phyloP scores from a whole-genome alignment of 176 grass and related monocot genomes.

The Aechmea fasciata region DNA sequence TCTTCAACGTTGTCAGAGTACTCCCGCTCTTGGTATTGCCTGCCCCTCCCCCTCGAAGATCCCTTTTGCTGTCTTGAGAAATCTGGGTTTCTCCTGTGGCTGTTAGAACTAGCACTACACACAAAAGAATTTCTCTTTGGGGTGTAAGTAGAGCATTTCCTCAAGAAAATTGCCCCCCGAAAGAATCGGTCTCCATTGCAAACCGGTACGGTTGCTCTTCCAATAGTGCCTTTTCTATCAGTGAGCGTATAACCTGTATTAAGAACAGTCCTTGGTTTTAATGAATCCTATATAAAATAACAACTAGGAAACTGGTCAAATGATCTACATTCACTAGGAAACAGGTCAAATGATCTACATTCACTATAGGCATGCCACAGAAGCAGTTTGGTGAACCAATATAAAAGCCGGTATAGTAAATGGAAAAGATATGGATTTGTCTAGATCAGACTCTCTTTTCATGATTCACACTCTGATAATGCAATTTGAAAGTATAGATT shows the following conservation, averaged over 20 bases:
- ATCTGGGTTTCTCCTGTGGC: slow-evolving; percentile 22
- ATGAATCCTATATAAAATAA: background rate
- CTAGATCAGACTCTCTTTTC: background rate
- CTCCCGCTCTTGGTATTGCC: slow-evolving; percentile 50
- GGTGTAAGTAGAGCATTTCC: slow-evolving; percentile 20
- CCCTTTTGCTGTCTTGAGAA: slow-evolving; percentile 19
- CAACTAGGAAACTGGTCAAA: background rate
- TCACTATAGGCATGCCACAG: background rate
- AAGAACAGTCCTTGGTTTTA: background rate
- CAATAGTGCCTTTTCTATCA: slow-evolving; percentile 25
- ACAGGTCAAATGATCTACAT: background rate
- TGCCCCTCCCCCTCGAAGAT: slow-evolving; percentile 29
- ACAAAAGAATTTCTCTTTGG: slow-evolving; percentile 29
- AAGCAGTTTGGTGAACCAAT: background rate
- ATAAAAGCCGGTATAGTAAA: background rate
- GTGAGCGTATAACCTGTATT: slow-evolving; percentile 15
- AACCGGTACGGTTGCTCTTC: slow-evolving; percentile 24
- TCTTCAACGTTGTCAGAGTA: slow-evolving; percentile 46
- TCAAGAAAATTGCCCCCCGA: slow-evolving; percentile 28
- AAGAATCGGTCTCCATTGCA: slow-evolving; percentile 26
- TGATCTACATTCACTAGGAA: background rate
- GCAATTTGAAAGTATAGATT: no score
- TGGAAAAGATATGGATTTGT: background rate
- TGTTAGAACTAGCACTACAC: slow-evolving; percentile 40
- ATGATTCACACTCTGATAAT: background rate